A percentile compares a stretch with the other conserved stretches of the same genome.
Conservation (phyloP, 352 stramenopile genomes). For the Phytophthora pinifolia region DNA sequence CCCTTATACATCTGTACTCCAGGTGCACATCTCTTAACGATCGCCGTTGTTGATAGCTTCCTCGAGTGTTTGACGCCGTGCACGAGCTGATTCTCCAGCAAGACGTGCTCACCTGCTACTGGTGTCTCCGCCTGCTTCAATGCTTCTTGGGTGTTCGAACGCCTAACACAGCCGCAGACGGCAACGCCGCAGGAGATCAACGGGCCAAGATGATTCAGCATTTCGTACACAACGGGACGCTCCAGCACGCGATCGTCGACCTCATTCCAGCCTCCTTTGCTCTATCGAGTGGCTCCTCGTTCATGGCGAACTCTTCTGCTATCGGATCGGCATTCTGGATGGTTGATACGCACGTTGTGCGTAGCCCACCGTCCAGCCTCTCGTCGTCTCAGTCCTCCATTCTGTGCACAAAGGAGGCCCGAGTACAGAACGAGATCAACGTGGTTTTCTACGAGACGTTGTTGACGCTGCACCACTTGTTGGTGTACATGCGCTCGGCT, state of each 20-base stretch:
- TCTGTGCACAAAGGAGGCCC: conserved; percentile 54
- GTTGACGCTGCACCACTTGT: conserved; percentile 59
- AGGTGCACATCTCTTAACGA: conserved; percentile 2
- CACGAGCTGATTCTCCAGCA: conserved; percentile 60
- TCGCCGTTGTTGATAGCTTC: conserved; percentile 30
- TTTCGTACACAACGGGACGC: conserved; percentile 46
- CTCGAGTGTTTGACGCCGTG: conserved; percentile 48
- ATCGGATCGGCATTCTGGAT: conserved; percentile 49
- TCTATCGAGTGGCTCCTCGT: conserved; percentile 26
- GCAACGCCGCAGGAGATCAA: conserved; percentile 34
- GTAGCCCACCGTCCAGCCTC: conserved; percentile 24
- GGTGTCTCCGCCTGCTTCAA: conserved; percentile 66
- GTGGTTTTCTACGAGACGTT: conserved; percentile 69
- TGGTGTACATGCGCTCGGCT: conserved; percentile 47
- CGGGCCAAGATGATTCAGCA: conserved; percentile 60
- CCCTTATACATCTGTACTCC: not conserved
- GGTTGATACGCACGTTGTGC: conserved; percentile 22
- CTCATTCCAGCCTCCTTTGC: conserved; percentile 54
- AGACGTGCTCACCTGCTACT: conserved; percentile 66
- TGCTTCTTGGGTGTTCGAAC: conserved; percentile 48
- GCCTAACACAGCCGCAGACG: conserved; percentile 26
- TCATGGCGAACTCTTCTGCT: conserved; percentile 16
- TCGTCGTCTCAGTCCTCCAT: conserved; percentile 37
- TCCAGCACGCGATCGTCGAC: conserved; percentile 53
- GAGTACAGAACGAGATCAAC: conserved; percentile 70